Percentiles rank a stretch among this genome's conserved stretches.
phyloP scores from a whole-genome alignment of 306 rosid genomes.

The Fragaria vesca region DNA sequence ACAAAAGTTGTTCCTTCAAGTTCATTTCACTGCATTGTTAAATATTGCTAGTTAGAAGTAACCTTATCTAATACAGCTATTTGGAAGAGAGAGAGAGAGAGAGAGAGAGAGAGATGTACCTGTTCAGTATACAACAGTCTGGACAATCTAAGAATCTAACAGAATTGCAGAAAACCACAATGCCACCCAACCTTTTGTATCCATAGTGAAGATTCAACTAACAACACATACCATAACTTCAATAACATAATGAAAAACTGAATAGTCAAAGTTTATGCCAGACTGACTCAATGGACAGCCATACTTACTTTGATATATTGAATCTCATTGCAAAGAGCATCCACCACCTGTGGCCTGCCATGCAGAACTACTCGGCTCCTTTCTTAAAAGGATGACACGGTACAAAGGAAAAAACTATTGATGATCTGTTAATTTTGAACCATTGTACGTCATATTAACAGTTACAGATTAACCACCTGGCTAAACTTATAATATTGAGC shows the following conservation, averaged over 20 bases:
- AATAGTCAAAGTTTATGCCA: constrained; percentile 37
- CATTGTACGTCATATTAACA: no score
- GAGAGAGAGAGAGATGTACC: no score
- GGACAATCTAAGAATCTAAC: neutral
- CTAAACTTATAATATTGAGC: no score
- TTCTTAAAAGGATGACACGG: constrained; percentile 16
- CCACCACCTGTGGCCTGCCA: constrained; percentile 13
- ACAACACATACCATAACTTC: constrained; percentile 8
- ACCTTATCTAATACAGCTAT: no score
- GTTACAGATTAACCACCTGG: no score
- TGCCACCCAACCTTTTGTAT: neutral
- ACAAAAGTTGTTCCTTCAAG: no score
- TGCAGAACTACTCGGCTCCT: constrained; percentile 19
- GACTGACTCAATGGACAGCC: constrained; percentile 29
- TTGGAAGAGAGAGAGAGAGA: no score
- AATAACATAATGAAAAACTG: constrained; percentile 10
- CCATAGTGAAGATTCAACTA: constrained; percentile 8
- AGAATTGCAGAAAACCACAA: neutral
- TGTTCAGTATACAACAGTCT: no score
- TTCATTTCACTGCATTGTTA: no score
- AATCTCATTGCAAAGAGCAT: constrained; percentile 7
- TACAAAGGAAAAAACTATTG: no score
- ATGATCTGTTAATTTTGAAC: no score
- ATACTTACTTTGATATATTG: neutral
- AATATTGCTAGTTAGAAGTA: no score